Base-by-base conservation (phyloP, 2,329 filamentous ascomycete genomes). In the Remersonia thermophila region DNA sequence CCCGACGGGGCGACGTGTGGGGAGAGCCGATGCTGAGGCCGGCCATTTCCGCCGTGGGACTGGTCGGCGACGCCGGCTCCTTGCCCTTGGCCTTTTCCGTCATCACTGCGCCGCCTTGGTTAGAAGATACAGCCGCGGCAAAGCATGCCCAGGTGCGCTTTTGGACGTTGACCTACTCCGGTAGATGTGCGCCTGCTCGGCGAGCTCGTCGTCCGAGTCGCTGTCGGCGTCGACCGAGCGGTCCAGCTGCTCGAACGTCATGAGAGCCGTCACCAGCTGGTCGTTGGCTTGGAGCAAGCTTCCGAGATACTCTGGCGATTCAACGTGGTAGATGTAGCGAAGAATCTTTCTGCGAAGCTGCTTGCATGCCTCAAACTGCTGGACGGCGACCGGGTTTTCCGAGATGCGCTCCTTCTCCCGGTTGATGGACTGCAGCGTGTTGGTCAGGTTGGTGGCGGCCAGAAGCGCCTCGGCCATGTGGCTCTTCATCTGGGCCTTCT, bases 181-280 rank as follows among this genome's bases (percentile, higher is more conserved):
- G 47, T 78, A 80, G 15, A 73, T 61, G 49, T 77, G 72, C 26
- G 77, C 74, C 55, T 80, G 75, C 51, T 80, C 74, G 30, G 78
- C 74, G 28, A 74, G 55, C 48, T 74, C 80, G 42, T 80, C 76
- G 39, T 81, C 77, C 2, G 75, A 80, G 55, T 82, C 77, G 46
- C 75, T 80, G 52, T 82, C 77, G 5, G 77, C 76, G 46, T 85
- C 81, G 44, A 89, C 82, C 32, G 83, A 86, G 42, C 80, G 77
- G 54, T 98, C 89, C 44, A 96, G 73, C 49, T 95, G 83, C 59
- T 96, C 89, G 53, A 86, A 98, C 0, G 86, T 83, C 74, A 93
- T 94, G 39, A 98, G 69, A 2, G 87, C 85, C 43, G 80, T 80
- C 28, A 96, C 83, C n/a, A 98, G 77, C 58, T 93, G 83, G 51